A percentile compares a stretch with the other conserved stretches of the same genome.
phyloP scores from a whole-genome alignment of 768 basidiomycete genomes.

The Cubamyces lactineus region DNA sequence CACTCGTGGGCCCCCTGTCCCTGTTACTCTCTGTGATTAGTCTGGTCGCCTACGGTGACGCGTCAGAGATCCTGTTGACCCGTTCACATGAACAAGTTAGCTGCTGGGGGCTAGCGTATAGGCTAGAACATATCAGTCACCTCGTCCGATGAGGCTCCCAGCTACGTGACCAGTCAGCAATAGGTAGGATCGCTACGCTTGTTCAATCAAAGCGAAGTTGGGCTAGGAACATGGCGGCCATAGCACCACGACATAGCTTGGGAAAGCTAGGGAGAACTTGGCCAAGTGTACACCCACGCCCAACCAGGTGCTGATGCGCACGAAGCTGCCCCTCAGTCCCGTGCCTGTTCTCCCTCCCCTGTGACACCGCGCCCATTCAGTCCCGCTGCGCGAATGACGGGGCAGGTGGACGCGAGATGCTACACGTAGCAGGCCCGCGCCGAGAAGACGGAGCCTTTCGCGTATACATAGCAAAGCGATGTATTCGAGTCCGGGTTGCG shows the following conservation, averaged over 20 bases:
- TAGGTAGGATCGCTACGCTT: no score
- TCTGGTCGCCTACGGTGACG: no score
- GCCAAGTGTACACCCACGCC: constrained; percentile 1
- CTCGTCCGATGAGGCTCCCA: no score
- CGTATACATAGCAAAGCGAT: background rate
- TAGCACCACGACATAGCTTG: background rate
- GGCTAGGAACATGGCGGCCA: background rate
- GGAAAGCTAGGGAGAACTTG: background rate
- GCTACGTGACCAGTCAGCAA: no score
- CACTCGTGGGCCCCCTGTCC: no score
- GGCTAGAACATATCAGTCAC: no score
- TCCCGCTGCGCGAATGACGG: background rate
- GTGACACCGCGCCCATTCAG: background rate
- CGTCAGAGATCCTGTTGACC: background rate
- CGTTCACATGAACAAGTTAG: background rate
- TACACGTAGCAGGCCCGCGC: no score
- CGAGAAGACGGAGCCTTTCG: constrained; percentile 4
- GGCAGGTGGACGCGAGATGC: no score
- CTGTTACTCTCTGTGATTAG: no score
- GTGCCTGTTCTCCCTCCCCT: background rate
- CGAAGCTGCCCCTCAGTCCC: constrained; percentile 1
- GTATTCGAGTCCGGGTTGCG: background rate
- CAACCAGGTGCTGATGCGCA: constrained; percentile 8
- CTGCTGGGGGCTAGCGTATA: no score
- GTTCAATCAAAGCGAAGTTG: background rate